These are phyloP conservation scores for Paecilomyces sp. DNA, from an alignment of 2,329 filamentous ascomycete genomes.

Conservation along the genomic window DNA sequence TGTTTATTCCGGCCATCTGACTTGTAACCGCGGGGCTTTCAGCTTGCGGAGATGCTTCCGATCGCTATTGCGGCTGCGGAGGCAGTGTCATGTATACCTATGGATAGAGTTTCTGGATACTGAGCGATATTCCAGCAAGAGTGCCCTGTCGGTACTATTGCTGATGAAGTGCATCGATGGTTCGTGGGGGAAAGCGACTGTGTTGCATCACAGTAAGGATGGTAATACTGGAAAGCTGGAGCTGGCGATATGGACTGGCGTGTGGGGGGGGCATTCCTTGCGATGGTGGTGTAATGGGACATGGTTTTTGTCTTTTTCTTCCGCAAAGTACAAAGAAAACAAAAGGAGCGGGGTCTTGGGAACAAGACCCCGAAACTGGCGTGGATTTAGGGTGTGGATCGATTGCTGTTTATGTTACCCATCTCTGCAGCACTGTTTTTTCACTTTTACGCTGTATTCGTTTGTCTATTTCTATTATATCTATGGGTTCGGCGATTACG, in stretches of 20 bases:
- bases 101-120: slow-evolving; percentile 18
- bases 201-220: background rate
- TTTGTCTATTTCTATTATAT: slow-evolving; percentile 13
- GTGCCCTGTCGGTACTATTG: background rate
- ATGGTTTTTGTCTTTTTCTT: background rate
- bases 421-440: slow-evolving; percentile 10
- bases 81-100: slow-evolving; percentile 5
- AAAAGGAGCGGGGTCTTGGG: background rate
- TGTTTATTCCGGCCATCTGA: background rate
- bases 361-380: background rate
- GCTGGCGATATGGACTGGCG: background rate
- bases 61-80: background rate
- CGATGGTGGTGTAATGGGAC: background rate
- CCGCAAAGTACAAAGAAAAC: slow-evolving; percentile 1
- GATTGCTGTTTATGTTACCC: slow-evolving; percentile 8
- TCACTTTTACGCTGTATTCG: slow-evolving; percentile 8
- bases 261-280: background rate
- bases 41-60: background rate
- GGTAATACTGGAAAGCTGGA: background rate
- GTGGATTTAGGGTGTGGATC: slow-evolving; percentile 1
- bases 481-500: slow-evolving; percentile 14
- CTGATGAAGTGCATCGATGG: slow-evolving; percentile 5
- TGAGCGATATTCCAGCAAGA: background rate
- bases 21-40: background rate
- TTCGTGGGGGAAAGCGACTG: background rate